Evolutionary conservation across 2,329 filamentous ascomycete genomes (phyloP).

Genomic region (Achaetomium macrosporum): DNA sequence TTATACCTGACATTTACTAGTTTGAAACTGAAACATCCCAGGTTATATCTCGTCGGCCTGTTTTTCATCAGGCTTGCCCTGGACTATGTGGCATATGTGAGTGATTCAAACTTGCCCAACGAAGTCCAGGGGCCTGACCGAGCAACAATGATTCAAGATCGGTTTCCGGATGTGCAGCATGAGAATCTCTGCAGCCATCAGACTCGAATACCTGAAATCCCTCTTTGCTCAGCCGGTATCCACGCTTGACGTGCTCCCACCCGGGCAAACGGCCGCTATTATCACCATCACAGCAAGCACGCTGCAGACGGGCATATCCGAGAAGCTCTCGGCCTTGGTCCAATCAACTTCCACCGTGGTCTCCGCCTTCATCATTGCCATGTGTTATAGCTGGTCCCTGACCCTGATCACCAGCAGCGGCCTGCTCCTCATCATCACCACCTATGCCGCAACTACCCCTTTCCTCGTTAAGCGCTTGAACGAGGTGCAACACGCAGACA

Average conservation of each 20-base stretch:
- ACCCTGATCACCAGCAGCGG: conserved; percentile 53
- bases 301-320: conserved; percentile 56
- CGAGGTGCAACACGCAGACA: conserved; percentile 43
- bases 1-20: conserved; percentile 28
- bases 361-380: conserved; percentile 47
- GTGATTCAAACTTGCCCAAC: conserved; percentile 3
- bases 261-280: conserved; percentile 54
- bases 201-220: conserved; percentile 57
- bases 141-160: conserved; percentile 30
- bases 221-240: conserved; percentile 61
- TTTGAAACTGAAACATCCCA: conserved; percentile 25
- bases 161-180: conserved; percentile 55
- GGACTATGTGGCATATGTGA: conserved; percentile 43
- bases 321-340: conserved; percentile 53
- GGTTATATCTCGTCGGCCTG: conserved; percentile 62
- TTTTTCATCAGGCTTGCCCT: conserved; percentile 61
- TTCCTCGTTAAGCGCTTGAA: conserved; percentile 48
- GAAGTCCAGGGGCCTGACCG: neutral
- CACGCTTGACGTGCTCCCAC: conserved; percentile 57
- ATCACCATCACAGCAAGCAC: conserved; percentile 59
- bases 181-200: conserved; percentile 52
- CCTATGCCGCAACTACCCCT: conserved; percentile 45
- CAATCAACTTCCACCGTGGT: conserved; percentile 50
- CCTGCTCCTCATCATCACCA: conserved; percentile 48
- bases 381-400: conserved; percentile 52